Conservation (phyloP, 306 rosid genomes). For the Canavalia ensiformis region DNA sequence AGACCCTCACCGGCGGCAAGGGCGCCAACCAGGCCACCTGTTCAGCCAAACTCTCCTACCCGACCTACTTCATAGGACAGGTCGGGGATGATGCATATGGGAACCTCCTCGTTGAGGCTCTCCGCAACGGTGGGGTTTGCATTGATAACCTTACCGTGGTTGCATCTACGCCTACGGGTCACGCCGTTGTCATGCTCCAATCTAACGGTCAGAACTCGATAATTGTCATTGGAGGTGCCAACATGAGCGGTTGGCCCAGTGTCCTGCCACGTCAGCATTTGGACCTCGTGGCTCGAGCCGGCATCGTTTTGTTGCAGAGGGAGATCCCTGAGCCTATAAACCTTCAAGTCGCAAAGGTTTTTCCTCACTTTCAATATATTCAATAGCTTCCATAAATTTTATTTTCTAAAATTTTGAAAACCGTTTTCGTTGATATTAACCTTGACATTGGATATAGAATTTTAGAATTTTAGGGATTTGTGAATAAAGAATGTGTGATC, state of each 20-base stretch:
- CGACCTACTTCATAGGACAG: conserved; percentile 87
- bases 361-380: too few species aligned
- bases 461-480: too few species aligned
- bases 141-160: conserved; percentile 60
- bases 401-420: too few species aligned
- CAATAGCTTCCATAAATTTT: too few species aligned
- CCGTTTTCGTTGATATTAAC: too few species aligned
- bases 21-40: conserved; percentile 91
- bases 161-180: conserved; percentile 68
- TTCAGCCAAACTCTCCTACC: conserved; percentile 75
- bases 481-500: too few species aligned
- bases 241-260: conserved; percentile 77
- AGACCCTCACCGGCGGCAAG: conserved; percentile 87
- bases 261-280: conserved; percentile 54
- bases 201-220: conserved; percentile 89
- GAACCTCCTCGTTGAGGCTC: conserved; percentile 64
- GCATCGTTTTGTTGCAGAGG: conserved; percentile 90
- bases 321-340: conserved; percentile 90
- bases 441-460: too few species aligned
- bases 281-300: conserved; percentile 73
- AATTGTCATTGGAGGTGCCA: conserved; percentile 88
- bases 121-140: conserved; percentile 64
- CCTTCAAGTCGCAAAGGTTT: conserved; percentile 87
- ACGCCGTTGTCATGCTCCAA: conserved; percentile 91
- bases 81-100: conserved; percentile 87